Base-by-base conservation (phyloP, 2,329 filamentous ascomycete species). In the Lasiodiplodia citricola region DNA sequence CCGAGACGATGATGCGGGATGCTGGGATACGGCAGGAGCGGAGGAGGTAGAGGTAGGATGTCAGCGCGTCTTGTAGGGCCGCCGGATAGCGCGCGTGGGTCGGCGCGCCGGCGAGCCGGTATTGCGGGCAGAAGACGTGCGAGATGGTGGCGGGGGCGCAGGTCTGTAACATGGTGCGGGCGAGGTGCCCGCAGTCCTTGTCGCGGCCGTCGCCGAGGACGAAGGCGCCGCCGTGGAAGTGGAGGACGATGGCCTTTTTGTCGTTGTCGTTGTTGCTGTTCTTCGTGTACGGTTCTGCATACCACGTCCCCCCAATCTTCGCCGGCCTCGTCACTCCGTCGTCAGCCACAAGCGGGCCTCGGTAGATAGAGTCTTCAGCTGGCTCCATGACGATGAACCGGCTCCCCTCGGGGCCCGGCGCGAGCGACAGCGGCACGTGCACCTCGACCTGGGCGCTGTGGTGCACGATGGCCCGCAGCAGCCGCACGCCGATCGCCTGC, bases 161-260 rank as follows among this genome's bases (percentile, higher is more conserved):
- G 75, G 56, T 78, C 71, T n/a, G 74, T 13, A 79, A 60, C 10
- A 82, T 65, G 0, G 77, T 35, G 16, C 56, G 50, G 3, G 58
- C 3, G 73, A 69, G 70, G 74, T 1, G 79, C 0, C 80, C 78
- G 5, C 74, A 72, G 55, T 79, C 78, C 28, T 70, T 69, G 5
- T 75, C 77, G 23, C 82, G 72, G 10, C 82, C 83, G 69, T 83
- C 80, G 55, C 81, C 83, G 21, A 81, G 73, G 0, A 85, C 80
- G 71, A 80, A 86, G 0, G 81, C 84, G 57, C 84, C 84, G 56
- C 84, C 84, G 72, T 86, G 84, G 66, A 85, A 76, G 69, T 86
- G 84, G 6, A 86, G 75, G 8, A 84, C 72, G 1, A 85, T 78
- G 4, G 55, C 70, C 28, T 70, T 71, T 38, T 47, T 70, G 44